Percentiles rank a stretch among this genome's conserved stretches.
phyloP scores from a whole-genome alignment of 768 basidiomycete species.

The Mycena galopus region DNA sequence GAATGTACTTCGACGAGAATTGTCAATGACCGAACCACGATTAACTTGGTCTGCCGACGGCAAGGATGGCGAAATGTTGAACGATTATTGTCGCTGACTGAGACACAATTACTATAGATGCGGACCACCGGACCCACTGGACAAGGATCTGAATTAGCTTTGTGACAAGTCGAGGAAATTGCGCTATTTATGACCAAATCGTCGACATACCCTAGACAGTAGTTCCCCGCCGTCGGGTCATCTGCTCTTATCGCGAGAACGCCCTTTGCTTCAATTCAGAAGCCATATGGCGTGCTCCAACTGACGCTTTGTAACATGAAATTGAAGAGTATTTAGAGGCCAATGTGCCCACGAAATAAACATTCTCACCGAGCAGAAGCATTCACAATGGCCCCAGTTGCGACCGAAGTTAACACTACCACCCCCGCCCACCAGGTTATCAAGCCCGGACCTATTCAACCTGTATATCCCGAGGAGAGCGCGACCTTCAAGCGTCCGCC shows the following conservation, averaged over 20 bases:
- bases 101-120: not conserved
- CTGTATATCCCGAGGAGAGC: slow-evolving; percentile 29
- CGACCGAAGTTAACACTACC: slow-evolving; percentile 23
- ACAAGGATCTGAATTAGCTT: not conserved
- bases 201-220: slow-evolving; percentile 24
- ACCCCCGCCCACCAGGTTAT: slow-evolving; percentile 31
- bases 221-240: too few species aligned
- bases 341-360: not conserved
- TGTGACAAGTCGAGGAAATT: slow-evolving; percentile 5
- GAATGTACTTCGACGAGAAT: not conserved
- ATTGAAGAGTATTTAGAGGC: slow-evolving; percentile 26
- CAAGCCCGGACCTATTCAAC: slow-evolving; percentile 16
- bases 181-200: slow-evolving; percentile 15
- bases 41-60: too few species aligned
- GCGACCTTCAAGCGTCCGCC: slow-evolving; percentile 36
- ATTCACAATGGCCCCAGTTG: slow-evolving; percentile 31
- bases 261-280: slow-evolving; percentile 25
- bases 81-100: too few species aligned
- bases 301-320: slow-evolving; percentile 30
- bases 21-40: not conserved
- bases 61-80: too few species aligned
- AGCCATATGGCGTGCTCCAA: slow-evolving; percentile 33
- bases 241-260: slow-evolving; percentile 6
- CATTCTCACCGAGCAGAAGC: not conserved
- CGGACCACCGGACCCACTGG: slow-evolving; percentile 1